Evolutionary conservation across 257 asterid species (phyloP).

Genomic region (Gentiana straminea): DNA sequence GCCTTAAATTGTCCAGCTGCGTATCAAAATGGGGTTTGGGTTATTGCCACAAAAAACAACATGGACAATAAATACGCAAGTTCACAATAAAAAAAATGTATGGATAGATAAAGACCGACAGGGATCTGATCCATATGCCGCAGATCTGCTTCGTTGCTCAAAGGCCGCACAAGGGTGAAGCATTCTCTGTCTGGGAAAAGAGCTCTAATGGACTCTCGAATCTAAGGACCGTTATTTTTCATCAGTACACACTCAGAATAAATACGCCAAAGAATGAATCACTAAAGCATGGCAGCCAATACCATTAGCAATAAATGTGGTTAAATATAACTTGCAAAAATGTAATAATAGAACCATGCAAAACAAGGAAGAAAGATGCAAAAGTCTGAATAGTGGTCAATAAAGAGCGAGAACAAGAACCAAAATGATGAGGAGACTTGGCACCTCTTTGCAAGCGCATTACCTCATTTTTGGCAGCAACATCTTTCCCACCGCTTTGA

Average conservation of each 20-base stretch:
- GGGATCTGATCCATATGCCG: constrained; percentile 82
- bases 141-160: constrained; percentile 75
- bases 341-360: too few relatives aligned
- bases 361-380: too few relatives aligned
- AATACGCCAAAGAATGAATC: neutral
- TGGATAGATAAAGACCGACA: constrained; percentile 28
- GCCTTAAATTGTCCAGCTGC: constrained; percentile 80
- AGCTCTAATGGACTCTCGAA: constrained; percentile 96
- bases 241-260: constrained; percentile 3
- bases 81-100: constrained; percentile 3
- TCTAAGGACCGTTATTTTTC: constrained; percentile 25
- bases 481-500: constrained; percentile 66
- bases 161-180: constrained; percentile 89
- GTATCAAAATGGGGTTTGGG: neutral
- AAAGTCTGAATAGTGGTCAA: too few relatives aligned
- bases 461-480: constrained; percentile 92
- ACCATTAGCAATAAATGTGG: neutral
- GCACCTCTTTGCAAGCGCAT: neutral
- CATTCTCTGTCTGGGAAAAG: constrained; percentile 98
- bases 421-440: too few relatives aligned
- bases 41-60: too few relatives aligned
- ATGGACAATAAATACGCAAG: neutral
- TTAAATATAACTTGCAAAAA: too few relatives aligned
- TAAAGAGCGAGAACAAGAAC: too few relatives aligned
- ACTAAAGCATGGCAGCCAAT: neutral